Conservation (phyloP, 139 green algal species). For the Chlamydomonas asymmetrica region DNA sequence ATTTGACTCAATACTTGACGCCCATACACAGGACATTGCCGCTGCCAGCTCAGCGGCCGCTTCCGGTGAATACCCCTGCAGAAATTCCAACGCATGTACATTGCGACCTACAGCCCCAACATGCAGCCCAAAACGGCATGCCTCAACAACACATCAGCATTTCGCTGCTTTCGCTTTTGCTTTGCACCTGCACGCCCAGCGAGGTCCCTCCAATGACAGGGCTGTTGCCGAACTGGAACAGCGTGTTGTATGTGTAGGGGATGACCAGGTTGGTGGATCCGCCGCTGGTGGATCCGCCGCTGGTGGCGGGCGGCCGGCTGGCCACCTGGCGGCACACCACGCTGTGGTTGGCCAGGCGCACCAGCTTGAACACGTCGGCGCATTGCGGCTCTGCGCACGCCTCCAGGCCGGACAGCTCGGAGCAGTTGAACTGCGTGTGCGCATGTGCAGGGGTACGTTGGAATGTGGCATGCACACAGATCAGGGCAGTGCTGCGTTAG, state of each 20-base stretch:
- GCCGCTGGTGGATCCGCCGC: background rate
- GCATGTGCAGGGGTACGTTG: too few relatives aligned
- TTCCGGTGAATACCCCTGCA: too few relatives aligned
- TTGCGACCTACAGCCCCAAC: too few relatives aligned
- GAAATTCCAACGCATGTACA: too few relatives aligned
- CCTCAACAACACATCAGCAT: too few relatives aligned
- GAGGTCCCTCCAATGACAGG: background rate
- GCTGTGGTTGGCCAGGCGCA: background rate
- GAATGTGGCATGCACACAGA: too few relatives aligned
- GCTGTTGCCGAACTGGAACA: slow-evolving; percentile 28
- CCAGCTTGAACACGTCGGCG: slow-evolving; percentile 1
- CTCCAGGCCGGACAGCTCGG: slow-evolving; percentile 3
- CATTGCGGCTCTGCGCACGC: slow-evolving; percentile 26
- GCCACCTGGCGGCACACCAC: slow-evolving; percentile 10
- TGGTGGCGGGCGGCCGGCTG: background rate
- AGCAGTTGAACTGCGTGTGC: slow-evolving; percentile 15
- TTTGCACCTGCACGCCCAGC: slow-evolving; percentile 19
- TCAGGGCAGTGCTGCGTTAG: too few relatives aligned
- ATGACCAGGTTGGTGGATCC: background rate
- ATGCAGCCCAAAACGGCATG: too few relatives aligned
- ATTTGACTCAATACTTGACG: too few relatives aligned
- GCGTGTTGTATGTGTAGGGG: slow-evolving; percentile 18
- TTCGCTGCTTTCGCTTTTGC: too few relatives aligned
- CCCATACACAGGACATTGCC: too few relatives aligned
- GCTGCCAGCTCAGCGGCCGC: too few relatives aligned